Evolutionary conservation across 768 basidiomycete genomes (phyloP).

Genomic region (Omphalotus guepiniiformis): DNA sequence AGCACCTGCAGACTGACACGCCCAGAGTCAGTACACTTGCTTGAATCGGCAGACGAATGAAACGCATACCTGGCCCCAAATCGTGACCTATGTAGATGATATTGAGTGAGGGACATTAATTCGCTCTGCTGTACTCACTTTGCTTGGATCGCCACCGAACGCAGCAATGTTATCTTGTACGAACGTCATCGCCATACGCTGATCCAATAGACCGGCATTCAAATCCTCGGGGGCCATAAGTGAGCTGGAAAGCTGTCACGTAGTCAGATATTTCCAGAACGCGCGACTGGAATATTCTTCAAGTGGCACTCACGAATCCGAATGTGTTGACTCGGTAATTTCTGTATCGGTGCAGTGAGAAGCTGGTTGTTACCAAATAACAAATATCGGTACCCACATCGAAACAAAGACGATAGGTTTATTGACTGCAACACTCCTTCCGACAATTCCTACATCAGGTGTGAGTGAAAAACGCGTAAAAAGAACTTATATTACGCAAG

Average conservation of each 20-base stretch:
- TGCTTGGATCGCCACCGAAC: slow-evolving; percentile 61
- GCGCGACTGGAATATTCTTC: not conserved
- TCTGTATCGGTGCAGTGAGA: slow-evolving; percentile 19
- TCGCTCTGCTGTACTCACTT: slow-evolving; percentile 28
- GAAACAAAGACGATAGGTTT: slow-evolving; percentile 60
- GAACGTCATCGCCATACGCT: slow-evolving; percentile 53
- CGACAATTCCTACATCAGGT: slow-evolving; percentile 42
- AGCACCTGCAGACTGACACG: slow-evolving; percentile 43
- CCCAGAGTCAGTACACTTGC: not conserved
- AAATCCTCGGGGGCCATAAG: slow-evolving; percentile 43
- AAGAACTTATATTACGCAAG: not conserved
- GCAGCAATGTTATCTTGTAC: slow-evolving; percentile 60
- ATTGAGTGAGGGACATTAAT: not conserved
- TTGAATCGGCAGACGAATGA: not conserved
- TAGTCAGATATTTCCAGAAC: not conserved
- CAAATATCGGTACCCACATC: slow-evolving; percentile 29
- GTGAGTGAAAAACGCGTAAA: not conserved
- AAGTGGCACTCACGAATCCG: slow-evolving; percentile 40
- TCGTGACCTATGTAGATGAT: slow-evolving; percentile 36
- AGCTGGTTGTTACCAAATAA: not conserved
- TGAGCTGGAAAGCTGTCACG: slow-evolving; percentile 40
- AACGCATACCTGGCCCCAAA: slow-evolving; percentile 47
- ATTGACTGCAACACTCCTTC: slow-evolving; percentile 38
- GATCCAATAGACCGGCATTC: slow-evolving; percentile 60
- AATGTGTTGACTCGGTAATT: slow-evolving; percentile 58